Conservation (phyloP, 2,329 filamentous ascomycete species). For the Neurospora crassa region DNA sequence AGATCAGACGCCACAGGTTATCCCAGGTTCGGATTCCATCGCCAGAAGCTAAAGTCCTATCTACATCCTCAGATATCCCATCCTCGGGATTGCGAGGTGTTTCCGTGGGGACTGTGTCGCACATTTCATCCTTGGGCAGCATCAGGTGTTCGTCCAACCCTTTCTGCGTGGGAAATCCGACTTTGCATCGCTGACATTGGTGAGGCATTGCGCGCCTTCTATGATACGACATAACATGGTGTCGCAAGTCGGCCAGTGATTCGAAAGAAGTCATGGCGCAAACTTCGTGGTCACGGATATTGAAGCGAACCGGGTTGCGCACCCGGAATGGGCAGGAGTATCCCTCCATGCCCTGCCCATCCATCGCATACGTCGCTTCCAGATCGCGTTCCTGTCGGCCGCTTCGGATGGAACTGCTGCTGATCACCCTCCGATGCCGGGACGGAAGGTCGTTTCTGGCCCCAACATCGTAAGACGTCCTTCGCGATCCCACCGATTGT, state of each 20-base stretch:
- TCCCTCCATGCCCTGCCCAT: neutral
- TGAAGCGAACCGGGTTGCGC: conserved; percentile 34
- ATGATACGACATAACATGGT: conserved; percentile 13
- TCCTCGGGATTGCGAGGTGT: conserved; percentile 10
- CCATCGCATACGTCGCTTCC: neutral
- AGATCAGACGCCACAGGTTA: conserved; percentile 11
- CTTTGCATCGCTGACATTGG: conserved; percentile 14
- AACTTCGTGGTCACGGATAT: conserved; percentile 34
- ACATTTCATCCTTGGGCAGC: conserved; percentile 15
- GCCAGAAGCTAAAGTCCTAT: neutral
- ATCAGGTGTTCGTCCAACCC: conserved; percentile 10
- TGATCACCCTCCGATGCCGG: neutral
- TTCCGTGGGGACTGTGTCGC: conserved; percentile 6
- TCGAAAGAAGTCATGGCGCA: conserved; percentile 35
- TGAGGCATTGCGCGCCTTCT: neutral
- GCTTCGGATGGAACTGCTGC: neutral
- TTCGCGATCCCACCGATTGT: neutral
- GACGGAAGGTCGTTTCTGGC: neutral
- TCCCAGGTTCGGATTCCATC: conserved; percentile 12
- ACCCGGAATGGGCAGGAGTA: conserved; percentile 33
- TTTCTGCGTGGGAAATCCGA: conserved; percentile 3
- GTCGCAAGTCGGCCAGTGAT: conserved; percentile 30
- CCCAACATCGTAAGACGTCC: neutral
- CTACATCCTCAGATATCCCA: conserved; percentile 10
- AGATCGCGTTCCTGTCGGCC: neutral